These are phyloP conservation scores for Scheffersomyces cryptocercus DNA, from an alignment of 1,139 yeast species.

Conservation along the genomic window DNA sequence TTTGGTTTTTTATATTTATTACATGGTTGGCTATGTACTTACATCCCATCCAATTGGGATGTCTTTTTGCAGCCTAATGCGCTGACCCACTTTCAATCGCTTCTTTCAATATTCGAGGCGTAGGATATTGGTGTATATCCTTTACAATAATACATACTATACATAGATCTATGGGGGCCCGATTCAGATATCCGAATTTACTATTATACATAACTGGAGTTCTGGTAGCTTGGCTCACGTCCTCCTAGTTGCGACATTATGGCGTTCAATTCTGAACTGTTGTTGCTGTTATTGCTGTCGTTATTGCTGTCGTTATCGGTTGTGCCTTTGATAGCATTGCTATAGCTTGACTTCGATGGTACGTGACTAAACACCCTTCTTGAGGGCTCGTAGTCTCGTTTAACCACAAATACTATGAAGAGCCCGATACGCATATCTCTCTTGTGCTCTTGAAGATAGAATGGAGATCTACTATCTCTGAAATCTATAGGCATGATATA, in stretches of 20 bases:
- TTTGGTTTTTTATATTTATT: too few relatives aligned
- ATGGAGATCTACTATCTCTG: slow-evolving; percentile 26
- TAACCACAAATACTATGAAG: slow-evolving; percentile 48
- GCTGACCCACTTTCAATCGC: too few relatives aligned
- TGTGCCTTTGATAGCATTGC: background rate
- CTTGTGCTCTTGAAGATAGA: slow-evolving; percentile 24
- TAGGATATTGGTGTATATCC: too few relatives aligned
- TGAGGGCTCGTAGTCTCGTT: slow-evolving; percentile 33
- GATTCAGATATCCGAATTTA: background rate
- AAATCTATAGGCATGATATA: slow-evolving; percentile 55
- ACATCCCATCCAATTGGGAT: too few relatives aligned
- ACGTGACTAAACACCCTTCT: too few relatives aligned
- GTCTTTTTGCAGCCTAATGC: too few relatives aligned
- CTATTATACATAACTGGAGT: background rate
- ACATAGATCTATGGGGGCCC: background rate
- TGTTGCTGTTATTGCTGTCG: background rate
- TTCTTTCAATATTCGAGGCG: too few relatives aligned
- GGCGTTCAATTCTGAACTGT: background rate
- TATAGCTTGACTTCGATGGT: background rate
- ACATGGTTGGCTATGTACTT: too few relatives aligned
- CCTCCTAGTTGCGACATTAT: background rate
- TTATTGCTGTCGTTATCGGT: background rate
- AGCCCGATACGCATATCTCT: slow-evolving; percentile 30
- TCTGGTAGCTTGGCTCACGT: background rate
- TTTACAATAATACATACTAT: background rate